These are phyloP conservation scores for Aschersonia sp. DNA, from an alignment of 2,329 filamentous ascomycete genomes.

Conservation along the genomic window DNA sequence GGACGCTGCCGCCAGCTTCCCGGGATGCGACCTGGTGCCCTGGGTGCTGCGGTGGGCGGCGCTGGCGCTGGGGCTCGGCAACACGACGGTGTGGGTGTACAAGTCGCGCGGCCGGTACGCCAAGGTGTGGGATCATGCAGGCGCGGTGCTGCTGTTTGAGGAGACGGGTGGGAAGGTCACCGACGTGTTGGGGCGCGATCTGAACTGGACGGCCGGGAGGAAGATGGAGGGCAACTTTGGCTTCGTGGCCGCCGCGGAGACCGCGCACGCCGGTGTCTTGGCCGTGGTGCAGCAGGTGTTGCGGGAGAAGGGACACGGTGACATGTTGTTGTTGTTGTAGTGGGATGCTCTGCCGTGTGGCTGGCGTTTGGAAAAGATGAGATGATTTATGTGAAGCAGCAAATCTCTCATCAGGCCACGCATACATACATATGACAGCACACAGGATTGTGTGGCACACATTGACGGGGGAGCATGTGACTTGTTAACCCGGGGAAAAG, in stretches of 20 bases:
- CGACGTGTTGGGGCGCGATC: conserved; percentile 34
- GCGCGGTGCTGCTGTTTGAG: conserved; percentile 42
- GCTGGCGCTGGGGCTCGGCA: conserved; percentile 35
- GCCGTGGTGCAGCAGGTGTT: conserved; percentile 69
- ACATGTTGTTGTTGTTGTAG: conserved; percentile 6
- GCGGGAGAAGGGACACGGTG: conserved; percentile 16
- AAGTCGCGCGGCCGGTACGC: conserved; percentile 28
- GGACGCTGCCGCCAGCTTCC: conserved; percentile 19
- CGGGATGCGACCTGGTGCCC: conserved; percentile 36
- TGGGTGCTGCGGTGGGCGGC: conserved; percentile 43
- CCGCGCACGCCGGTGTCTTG: conserved; percentile 28
- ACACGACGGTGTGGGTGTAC: conserved; percentile 43
- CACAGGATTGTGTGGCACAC: too few species aligned
- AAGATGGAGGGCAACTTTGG: conserved; percentile 36
- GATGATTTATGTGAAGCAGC: too few species aligned
- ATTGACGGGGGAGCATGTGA: too few species aligned
- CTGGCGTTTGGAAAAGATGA: background rate
- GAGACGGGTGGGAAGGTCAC: conserved; percentile 41
- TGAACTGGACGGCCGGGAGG: conserved; percentile 34
- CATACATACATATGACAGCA: too few species aligned
- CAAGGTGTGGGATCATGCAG: conserved; percentile 46
- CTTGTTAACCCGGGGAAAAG: too few species aligned
- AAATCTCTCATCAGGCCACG: too few species aligned
- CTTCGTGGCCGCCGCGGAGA: conserved; percentile 36
- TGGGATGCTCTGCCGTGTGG: background rate